Base-by-base conservation (phyloP, 2,329 filamentous ascomycete genomes). In the Xylaria sp. region DNA sequence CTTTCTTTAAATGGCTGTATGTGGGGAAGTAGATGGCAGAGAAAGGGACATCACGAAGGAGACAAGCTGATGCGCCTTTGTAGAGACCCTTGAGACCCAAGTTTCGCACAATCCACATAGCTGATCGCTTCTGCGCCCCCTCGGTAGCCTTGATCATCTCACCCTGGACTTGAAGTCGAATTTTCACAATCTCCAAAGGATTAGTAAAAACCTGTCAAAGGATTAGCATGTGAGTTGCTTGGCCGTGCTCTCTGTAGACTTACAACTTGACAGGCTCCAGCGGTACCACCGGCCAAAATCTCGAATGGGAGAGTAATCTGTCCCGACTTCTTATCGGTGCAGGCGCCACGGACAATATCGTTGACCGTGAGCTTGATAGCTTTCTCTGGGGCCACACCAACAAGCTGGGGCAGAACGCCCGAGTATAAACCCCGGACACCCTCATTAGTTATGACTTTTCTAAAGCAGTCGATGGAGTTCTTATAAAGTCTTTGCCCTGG, bases 341-440 rank as follows among this genome's bases (percentile, higher is more conserved):
- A 89, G 68, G 85, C 84, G 8, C 86, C 84, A 73, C 95, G 89
- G 21, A 96, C 92, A 57, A 99, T 80, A 75, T 99, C 95, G 78
- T 99, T 99, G 73, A 99, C 94, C 0, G 95, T 99, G 67, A 99
- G 87, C 83, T 99, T 99, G 82, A 99, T 99, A 70, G 95, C 95
- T 83, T 99, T 99, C 78, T 99, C 95, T 1, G 95, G 95, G n/a
- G 95, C 95, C 47, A 99, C 95, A 77, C 95, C 95, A 66, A 99
- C 92, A 47, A 99, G 85, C 82, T 99, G 95, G 11, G 95, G 95
- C 55, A 97, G 78, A 19, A 99, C 92, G 75, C 95, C 95, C 52
- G 94, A 96, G 82, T 99, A 99, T 52, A 99, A 80, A 21, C 95
- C 95, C 40, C 83, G 84, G 77, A 96, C 85, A 60, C 95, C 95